Conservation (phyloP, 2,329 filamentous ascomycete genomes). For the Cladosporium oxysporum region DNA sequence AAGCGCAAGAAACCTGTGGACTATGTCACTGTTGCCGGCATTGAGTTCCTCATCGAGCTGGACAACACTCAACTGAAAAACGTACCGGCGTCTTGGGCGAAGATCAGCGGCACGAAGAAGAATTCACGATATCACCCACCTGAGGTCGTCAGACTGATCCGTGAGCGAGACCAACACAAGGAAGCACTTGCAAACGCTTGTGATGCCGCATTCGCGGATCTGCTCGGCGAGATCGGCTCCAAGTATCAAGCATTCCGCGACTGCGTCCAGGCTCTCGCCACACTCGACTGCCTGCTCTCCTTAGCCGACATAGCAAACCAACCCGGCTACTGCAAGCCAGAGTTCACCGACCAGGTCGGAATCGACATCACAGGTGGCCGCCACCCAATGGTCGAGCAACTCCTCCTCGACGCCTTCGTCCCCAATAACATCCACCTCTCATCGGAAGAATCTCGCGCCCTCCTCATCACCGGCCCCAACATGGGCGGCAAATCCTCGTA, state of each 20-base stretch:
- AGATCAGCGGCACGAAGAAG: slow-evolving; percentile 93
- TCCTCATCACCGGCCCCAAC: slow-evolving; percentile 94
- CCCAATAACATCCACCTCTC: slow-evolving; percentile 80
- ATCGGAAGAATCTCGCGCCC: slow-evolving; percentile 65
- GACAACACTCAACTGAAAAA: slow-evolving; percentile 78
- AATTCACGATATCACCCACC: slow-evolving; percentile 92
- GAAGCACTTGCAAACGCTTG: slow-evolving; percentile 91
- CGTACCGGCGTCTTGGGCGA: slow-evolving; percentile 91
- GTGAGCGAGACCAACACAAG: slow-evolving; percentile 90
- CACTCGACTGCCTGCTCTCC: slow-evolving; percentile 85
- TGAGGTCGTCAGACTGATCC: slow-evolving; percentile 77
- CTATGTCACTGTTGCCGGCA: slow-evolving; percentile 83
- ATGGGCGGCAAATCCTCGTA: slow-evolving; percentile 99
- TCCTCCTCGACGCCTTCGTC: slow-evolving; percentile 82
- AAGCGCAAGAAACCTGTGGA: slow-evolving; percentile 69
- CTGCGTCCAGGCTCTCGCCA: slow-evolving; percentile 79
- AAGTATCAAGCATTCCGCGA: slow-evolving; percentile 90
- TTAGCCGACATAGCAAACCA: slow-evolving; percentile 80
- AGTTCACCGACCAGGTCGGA: slow-evolving; percentile 63
- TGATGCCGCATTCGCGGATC: slow-evolving; percentile 72
- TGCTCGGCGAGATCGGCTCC: slow-evolving; percentile 73
- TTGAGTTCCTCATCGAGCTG: slow-evolving; percentile 94
- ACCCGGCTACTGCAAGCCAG: slow-evolving; percentile 84
- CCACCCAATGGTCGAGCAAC: slow-evolving; percentile 94
- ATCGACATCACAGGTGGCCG: slow-evolving; percentile 75